Evolutionary conservation across 352 stramenopile species (phyloP).

Genomic region (Phytophthora pseudosyringae): DNA sequence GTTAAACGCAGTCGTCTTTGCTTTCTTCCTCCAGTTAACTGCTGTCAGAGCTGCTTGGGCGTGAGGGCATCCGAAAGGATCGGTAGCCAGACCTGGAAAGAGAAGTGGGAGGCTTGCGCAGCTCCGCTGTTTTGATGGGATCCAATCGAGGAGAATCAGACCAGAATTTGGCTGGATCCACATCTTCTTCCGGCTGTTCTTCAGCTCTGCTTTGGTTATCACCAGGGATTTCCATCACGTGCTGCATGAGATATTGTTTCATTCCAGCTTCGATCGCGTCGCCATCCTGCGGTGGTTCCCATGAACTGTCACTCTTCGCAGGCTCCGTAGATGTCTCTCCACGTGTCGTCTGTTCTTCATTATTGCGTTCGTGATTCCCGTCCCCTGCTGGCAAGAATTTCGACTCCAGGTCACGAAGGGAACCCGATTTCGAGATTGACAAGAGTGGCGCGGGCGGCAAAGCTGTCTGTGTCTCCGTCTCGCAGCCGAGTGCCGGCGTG

Average conservation of each 20-base stretch:
- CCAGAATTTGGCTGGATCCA: conserved; percentile 19
- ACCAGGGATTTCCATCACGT: conserved; percentile 20
- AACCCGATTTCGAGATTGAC: conserved; percentile 26
- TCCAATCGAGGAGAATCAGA: conserved; percentile 57
- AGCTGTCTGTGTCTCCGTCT: conserved; percentile 61
- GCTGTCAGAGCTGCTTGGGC: conserved; percentile 26
- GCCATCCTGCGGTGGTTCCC: conserved; percentile 42
- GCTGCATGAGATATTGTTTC: conserved; percentile 55
- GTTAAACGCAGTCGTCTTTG: background rate
- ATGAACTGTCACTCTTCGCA: background rate
- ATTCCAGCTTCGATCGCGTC: conserved; percentile 59
- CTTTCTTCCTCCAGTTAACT: conserved; percentile 8
- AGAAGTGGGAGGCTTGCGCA: conserved; percentile 54
- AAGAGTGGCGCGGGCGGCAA: conserved; percentile 45
- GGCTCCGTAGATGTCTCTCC: conserved; percentile 9
- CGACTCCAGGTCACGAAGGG: conserved; percentile 2
- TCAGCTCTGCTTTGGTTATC: conserved; percentile 24
- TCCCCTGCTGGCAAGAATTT: background rate
- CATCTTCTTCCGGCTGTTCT: conserved; percentile 30
- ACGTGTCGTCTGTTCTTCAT: conserved; percentile 1
- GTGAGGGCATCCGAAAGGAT: conserved; percentile 56
- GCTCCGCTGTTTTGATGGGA: conserved; percentile 51
- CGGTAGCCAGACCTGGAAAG: conserved; percentile 56
- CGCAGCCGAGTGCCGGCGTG: conserved; percentile 16
- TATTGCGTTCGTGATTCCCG: conserved; percentile 11